Conservation (phyloP, 805 yeast species). For the Saccharomycodes ludwigii region DNA sequence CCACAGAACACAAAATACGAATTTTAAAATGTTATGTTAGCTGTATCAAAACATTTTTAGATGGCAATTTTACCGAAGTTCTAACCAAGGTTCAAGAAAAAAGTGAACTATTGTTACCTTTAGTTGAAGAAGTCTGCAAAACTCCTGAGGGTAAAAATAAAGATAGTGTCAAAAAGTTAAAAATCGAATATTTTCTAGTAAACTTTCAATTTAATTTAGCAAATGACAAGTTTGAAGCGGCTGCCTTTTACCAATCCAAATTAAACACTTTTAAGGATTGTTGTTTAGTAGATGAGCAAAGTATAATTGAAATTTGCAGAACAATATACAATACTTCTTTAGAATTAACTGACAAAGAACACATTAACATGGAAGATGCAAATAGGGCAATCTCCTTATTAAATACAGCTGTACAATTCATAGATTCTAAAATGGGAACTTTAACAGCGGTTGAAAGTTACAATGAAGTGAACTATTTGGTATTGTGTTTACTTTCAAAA, state of each 20-base stretch:
- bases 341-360: constrained; percentile 11
- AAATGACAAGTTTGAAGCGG: constrained; percentile 23
- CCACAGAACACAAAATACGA: constrained; percentile 18
- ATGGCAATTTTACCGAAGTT: constrained; percentile 11
- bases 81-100: too few species aligned
- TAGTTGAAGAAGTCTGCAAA: too few species aligned
- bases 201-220: constrained; percentile 22
- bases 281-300: constrained; percentile 10
- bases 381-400: constrained; percentile 12
- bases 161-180: too few species aligned
- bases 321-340: constrained; percentile 24
- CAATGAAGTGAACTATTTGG: constrained; percentile 12
- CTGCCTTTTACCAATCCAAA: constrained; percentile 24
- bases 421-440: constrained; percentile 8
- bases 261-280: too few species aligned
- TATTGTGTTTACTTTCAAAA: constrained; percentile 17
- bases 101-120: too few species aligned
- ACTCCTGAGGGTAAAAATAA: too few species aligned
- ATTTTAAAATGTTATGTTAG: constrained; percentile 22
- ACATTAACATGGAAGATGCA: too few species aligned
- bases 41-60: constrained; percentile 19
- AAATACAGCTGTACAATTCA: constrained; percentile 6
- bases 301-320: constrained; percentile 21
- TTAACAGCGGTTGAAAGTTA: constrained; percentile 11
- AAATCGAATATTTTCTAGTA: constrained; percentile 20